Evolutionary conservation across 805 yeast species (phyloP), one percentile per base, ranked within the genome.

Genomic region (Starmerella sirachaensis): DNA sequence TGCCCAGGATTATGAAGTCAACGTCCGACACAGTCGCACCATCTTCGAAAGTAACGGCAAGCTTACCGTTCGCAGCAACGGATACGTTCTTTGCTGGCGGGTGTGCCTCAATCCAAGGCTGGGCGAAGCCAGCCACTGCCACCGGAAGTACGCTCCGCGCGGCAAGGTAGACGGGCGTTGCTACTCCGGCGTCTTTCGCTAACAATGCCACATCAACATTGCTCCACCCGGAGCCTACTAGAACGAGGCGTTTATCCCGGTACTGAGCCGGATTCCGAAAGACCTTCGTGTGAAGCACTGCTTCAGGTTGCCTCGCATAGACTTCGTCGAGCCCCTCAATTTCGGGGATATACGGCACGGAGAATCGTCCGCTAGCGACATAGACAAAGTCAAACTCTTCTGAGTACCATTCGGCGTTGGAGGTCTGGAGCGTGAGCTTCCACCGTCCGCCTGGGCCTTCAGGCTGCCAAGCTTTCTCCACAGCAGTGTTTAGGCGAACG

Each of bases 191-290:
- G 13, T 33, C 31, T 18, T 41, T 49, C 10, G 56, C 63, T 60
- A 31, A 48, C 21, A 41, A 46, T 5, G 42, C 45, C 13, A 44
- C 38, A 20, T 44, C 48, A 16, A 42, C 35, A 32, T 33, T 41
- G 33, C 48, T 44, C 41, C 41, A 44, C 10, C 41, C 37, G 11
- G 45, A 51, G 3, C 67, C 65, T 14, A 61, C 47, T 1, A 60
- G 48, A 12, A 57, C 56, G 3, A 58, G 48, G 7, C 40, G 42
- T 38, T 60, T 58, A 23, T 46, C 53, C 23, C 27, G 40, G 24
- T 47, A 42, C 18, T 45, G 51, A 24, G 43, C 42, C 7, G 42
- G 46, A 11, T 42, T 46, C 29, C 61, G 52, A 59, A 61, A 60
- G 13, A 46, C 46, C 19, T 61, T 53, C 5, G 58, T 49, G 38